Conservation (phyloP, 352 stramenopile genomes). For the Pythium dissimile region DNA sequence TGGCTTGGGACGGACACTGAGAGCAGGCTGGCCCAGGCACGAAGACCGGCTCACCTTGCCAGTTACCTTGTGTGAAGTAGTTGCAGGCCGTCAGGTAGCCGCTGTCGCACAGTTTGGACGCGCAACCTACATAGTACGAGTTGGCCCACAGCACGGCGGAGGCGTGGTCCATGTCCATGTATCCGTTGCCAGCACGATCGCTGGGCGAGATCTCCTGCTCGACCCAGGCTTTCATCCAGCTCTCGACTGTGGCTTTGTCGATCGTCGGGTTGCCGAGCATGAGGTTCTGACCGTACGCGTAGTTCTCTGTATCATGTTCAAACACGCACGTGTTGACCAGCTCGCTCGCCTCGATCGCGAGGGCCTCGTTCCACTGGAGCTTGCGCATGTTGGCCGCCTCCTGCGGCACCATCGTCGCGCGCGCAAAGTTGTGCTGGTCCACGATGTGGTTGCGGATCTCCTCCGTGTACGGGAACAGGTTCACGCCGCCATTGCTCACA, state of each 20-base stretch:
- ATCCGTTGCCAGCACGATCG: constrained; percentile 27
- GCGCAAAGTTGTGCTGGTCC: constrained; percentile 32
- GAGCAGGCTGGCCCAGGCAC: constrained; percentile 31
- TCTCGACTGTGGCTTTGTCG: constrained; percentile 23
- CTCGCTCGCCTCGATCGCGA: constrained; percentile 36
- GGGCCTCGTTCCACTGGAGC: constrained; percentile 30
- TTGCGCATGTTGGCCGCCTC: constrained; percentile 37
- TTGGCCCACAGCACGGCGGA: constrained; percentile 41
- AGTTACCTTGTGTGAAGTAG: constrained; percentile 36
- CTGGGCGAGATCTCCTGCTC: constrained; percentile 26
- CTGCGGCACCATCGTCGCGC: constrained; percentile 22
- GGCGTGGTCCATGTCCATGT: constrained; percentile 35
- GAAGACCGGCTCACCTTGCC: constrained; percentile 29
- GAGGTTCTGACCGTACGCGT: constrained; percentile 38
- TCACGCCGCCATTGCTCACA: constrained; percentile 31
- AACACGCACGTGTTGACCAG: constrained; percentile 38
- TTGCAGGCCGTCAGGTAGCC: constrained; percentile 40
- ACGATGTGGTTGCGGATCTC: constrained; percentile 35
- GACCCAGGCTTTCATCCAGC: constrained; percentile 36
- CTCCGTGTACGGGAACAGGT: constrained; percentile 29
- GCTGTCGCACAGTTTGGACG: constrained; percentile 30
- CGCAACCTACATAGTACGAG: constrained; percentile 32
- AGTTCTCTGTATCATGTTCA: constrained; percentile 35
- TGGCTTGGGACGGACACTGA: constrained; percentile 27
- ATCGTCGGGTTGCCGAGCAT: constrained; percentile 28